These are phyloP conservation scores for Notholithocarpus densiflorus DNA, from an alignment of 306 rosid species.

Conservation along the genomic window DNA sequence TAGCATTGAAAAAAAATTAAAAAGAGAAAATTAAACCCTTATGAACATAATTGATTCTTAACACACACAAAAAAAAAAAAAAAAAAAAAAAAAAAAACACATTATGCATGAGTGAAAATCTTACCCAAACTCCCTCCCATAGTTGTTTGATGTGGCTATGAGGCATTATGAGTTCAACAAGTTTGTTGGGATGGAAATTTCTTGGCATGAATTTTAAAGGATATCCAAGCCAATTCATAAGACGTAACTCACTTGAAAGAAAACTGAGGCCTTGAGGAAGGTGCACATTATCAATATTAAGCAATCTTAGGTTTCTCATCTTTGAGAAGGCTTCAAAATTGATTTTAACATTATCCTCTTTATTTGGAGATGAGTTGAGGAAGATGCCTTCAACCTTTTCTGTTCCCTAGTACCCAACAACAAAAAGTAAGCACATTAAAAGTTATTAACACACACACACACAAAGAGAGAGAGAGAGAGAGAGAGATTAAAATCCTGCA, in stretches of 20 bases:
- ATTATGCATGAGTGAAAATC: too few relatives aligned
- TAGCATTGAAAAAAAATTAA: too few relatives aligned
- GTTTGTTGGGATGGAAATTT: not conserved
- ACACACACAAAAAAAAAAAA: not conserved
- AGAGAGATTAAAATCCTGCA: accelerated
- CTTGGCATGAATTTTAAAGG: constrained; percentile 26
- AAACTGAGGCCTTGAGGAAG: not conserved
- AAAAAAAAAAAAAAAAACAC: too few relatives aligned
- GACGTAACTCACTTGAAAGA: constrained; percentile 11
- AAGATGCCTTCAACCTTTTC: constrained; percentile 17
- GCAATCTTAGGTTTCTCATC: constrained; percentile 17
- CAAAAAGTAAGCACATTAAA: not conserved
- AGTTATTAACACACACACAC: not conserved
- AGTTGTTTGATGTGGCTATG: constrained; percentile 11
- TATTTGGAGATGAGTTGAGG: not conserved
- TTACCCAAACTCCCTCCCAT: constrained; percentile 26
- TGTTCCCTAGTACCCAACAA: constrained; percentile 16
- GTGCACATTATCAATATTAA: not conserved
- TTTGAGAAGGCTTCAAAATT: not conserved
- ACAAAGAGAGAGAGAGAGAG: accelerated
- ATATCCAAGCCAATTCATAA: constrained; percentile 21
- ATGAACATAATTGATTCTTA: not conserved
- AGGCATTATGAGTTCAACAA: constrained; percentile 15
- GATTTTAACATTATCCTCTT: not conserved
- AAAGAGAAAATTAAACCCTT: not conserved